A percentile compares a stretch with the other conserved stretches of the same genome.
These are phyloP conservation scores for Cucumis cinereus DNA, from an alignment of 306 rosid species.

Conservation along the genomic window DNA sequence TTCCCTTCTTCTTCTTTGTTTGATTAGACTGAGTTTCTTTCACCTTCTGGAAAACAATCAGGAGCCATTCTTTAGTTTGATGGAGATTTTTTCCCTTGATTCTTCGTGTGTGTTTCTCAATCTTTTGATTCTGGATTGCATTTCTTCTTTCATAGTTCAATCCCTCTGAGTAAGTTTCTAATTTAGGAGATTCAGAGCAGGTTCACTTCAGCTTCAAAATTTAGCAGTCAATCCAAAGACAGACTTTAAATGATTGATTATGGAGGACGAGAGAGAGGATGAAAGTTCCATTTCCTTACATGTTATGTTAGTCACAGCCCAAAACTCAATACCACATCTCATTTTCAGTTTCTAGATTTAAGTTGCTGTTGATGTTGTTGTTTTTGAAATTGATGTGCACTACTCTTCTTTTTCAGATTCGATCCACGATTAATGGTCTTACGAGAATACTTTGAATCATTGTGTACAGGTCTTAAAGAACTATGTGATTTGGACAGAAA, in stretches of 20 bases:
- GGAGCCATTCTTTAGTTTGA: not conserved
- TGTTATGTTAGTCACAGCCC: not conserved
- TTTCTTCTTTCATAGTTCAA: not conserved
- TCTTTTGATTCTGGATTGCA: not conserved
- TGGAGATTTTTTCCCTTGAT: not conserved
- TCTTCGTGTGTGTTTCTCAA: not conserved
- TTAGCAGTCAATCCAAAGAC: not conserved
- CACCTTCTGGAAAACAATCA: not conserved
- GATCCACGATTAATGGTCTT: not conserved
- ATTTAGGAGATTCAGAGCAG: not conserved
- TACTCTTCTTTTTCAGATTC: not conserved
- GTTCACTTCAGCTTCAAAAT: not conserved
- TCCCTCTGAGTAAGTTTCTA: not conserved
- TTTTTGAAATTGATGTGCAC: not conserved
- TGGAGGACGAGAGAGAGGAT: conserved; percentile 3
- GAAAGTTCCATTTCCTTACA: not conserved
- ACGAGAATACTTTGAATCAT: not conserved
- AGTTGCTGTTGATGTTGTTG: not conserved
- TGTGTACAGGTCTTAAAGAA: not conserved
- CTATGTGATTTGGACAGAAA: conserved; percentile 8
- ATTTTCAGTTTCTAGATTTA: not conserved
- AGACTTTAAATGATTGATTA: not conserved
- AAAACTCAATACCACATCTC: not conserved
- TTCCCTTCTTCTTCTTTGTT: not conserved
- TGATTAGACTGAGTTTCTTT: not conserved